phyloP scores from a whole-genome alignment of 805 yeast genomes.

The Hanseniaspora guilliermondii region DNA sequence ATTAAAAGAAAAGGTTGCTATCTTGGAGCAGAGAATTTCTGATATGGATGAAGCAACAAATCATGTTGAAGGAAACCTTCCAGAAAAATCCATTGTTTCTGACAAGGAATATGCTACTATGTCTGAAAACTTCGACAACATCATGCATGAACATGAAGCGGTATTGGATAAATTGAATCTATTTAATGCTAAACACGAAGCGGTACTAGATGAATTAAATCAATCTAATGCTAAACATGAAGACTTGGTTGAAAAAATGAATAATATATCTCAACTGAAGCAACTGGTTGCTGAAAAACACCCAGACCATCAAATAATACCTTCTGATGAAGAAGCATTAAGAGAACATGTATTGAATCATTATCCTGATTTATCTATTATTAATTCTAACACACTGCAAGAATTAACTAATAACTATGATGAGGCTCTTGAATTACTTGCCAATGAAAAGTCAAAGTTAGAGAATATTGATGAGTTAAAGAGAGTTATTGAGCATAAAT shows the following conservation, averaged over 20 bases:
- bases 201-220: neutral
- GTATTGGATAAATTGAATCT: neutral
- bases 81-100: neutral
- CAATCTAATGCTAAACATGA: neutral
- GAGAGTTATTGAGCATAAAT: neutral
- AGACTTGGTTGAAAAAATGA: neutral
- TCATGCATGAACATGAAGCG: neutral
- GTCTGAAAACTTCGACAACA: neutral
- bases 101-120: neutral
- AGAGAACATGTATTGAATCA: neutral
- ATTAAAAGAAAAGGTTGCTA: neutral
- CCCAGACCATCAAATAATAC: neutral
- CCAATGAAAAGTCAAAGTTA: neutral
- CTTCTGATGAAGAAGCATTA: neutral
- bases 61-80: neutral
- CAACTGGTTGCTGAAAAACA: neutral
- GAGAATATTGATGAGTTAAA: neutral
- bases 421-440: neutral
- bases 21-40: neutral
- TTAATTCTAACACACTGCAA: neutral
- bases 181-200: neutral
- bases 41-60: neutral
- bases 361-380: neutral
- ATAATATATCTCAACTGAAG: neutral
- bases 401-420: neutral